A percentile compares a stretch with the other conserved stretches of the same genome.
These are phyloP conservation scores for Fraxinus greggii DNA, from an alignment of 305 asterid genomes.

Conservation along the genomic window DNA sequence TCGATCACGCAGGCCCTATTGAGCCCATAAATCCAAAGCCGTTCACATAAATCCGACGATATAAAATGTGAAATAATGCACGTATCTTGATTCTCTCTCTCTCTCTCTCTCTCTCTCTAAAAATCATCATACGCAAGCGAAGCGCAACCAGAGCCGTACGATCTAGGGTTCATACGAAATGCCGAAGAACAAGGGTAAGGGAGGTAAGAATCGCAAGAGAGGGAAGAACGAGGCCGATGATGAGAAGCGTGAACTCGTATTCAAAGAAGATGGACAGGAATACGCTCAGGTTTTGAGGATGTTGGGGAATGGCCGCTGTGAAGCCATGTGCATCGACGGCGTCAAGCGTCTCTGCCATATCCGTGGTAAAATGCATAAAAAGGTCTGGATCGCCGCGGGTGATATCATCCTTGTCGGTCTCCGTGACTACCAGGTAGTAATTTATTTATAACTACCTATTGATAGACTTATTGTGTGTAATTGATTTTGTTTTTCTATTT, in stretches of 20 bases:
- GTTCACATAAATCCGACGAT: background rate
- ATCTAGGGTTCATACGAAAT: constrained; percentile 32
- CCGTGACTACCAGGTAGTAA: constrained; percentile 42
- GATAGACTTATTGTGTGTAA: background rate
- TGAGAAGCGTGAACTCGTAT: constrained; percentile 48
- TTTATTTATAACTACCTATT: background rate
- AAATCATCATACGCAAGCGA: background rate
- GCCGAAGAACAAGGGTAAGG: constrained; percentile 64
- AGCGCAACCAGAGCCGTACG: background rate
- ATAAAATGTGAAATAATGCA: background rate
- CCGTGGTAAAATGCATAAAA: constrained; percentile 52
- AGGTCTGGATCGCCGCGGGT: constrained; percentile 47
- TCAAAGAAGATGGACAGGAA: constrained; percentile 56
- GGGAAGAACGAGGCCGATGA: constrained; percentile 58
- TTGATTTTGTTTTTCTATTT: background rate
- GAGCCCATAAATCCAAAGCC: background rate
- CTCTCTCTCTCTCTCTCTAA: background rate
- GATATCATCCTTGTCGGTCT: constrained; percentile 43
- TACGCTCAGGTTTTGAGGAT: constrained; percentile 49
- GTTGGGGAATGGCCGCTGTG: constrained; percentile 52
- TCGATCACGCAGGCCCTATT: background rate
- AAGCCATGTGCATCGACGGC: constrained; percentile 46
- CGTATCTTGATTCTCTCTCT: background rate
- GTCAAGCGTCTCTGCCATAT: constrained; percentile 45
- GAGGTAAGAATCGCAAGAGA: constrained; percentile 59